Evolutionary conservation across 75 land plant species (phyloP).

Genomic region (Sequoia sempervirens): DNA sequence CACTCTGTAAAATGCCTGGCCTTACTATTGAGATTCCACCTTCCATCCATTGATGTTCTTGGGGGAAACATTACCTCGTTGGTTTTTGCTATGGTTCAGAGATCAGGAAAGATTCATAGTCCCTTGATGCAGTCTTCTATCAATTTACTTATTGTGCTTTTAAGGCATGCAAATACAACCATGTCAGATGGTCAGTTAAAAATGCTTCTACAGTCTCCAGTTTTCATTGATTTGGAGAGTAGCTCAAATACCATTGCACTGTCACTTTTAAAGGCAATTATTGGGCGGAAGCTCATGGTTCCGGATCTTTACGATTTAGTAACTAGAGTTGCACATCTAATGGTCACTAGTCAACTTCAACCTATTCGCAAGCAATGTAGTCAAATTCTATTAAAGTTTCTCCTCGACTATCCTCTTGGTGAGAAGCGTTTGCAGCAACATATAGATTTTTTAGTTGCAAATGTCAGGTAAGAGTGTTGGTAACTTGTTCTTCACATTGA

Average conservation of each 20-base stretch:
- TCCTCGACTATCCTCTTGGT: conserved; percentile 83
- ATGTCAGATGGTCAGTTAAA: conserved; percentile 68
- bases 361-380: conserved; percentile 71
- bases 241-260: conserved; percentile 55
- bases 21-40: conserved; percentile 57
- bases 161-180: conserved; percentile 49
- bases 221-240: conserved; percentile 77
- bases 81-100: conserved; percentile 59
- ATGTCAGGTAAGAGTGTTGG: conserved; percentile 53
- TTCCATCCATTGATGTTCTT: conserved; percentile 54
- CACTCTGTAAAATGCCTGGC: conserved; percentile 59
- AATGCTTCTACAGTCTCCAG: conserved; percentile 63
- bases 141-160: conserved; percentile 54
- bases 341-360: conserved; percentile 75
- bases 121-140: conserved; percentile 68
- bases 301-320: conserved; percentile 91
- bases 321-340: conserved; percentile 57
- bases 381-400: conserved; percentile 71
- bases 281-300: conserved; percentile 69
- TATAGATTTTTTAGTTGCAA: conserved; percentile 68
- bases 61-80: conserved; percentile 43
- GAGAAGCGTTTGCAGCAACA: conserved; percentile 84
- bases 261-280: conserved; percentile 76
- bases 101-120: conserved; percentile 37
- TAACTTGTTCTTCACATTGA: neutral